Base-by-base conservation (phyloP, 164 flowering plant species). In the Vitis riparia region DNA sequence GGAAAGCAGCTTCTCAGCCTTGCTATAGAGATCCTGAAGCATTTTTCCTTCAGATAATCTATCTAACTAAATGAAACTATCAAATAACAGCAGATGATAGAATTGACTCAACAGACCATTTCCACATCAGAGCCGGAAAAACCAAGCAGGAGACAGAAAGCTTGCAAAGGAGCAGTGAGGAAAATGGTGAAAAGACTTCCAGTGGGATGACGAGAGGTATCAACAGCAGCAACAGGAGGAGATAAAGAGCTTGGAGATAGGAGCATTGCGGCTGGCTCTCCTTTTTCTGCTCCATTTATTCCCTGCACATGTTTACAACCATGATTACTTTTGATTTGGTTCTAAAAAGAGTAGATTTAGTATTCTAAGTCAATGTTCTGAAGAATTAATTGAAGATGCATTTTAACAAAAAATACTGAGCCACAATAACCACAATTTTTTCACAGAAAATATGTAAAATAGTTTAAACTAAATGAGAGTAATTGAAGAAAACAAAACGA, bases 111-210 rank as follows among this genome's bases (percentile, higher is more conserved):
- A 72, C 79, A 50, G 50, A 92, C 99, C 96, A 76, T 86, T 32
- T 90, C 87, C 51, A 87, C 52, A 52, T 84, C 89, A 61, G 93
- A 80, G 62, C 88, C 86, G 49, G 91, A 77, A 68, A 82, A 64
- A 50, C 97, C 99, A 73, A 95, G 77, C 77, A 95, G 69, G 52
- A 82, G 74, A 75, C 91, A 87, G 66, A 95, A 93, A 37, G 98
- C 93, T 74, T 91, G 99, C 81, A 95, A 67, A 9, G 99, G 99
- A 73, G 92, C 84, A 15, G 97, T 87, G 49, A 93, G 93, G 63
- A 95, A 95, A 76, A 83, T 76, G 57, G 99, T 90, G 80, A 95
- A 91, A 47, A 85, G 80, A 78, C 92, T 90, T 68, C 97, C 99
- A 80, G 71, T 76, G 27, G 83, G 77, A 48, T 75, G 83, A 74